Percentiles rank a stretch among this genome's conserved stretches.
These are phyloP conservation scores for Coemansia sp. DNA, from an alignment of 371 early-diverging fungal genomes.

Conservation along the genomic window DNA sequence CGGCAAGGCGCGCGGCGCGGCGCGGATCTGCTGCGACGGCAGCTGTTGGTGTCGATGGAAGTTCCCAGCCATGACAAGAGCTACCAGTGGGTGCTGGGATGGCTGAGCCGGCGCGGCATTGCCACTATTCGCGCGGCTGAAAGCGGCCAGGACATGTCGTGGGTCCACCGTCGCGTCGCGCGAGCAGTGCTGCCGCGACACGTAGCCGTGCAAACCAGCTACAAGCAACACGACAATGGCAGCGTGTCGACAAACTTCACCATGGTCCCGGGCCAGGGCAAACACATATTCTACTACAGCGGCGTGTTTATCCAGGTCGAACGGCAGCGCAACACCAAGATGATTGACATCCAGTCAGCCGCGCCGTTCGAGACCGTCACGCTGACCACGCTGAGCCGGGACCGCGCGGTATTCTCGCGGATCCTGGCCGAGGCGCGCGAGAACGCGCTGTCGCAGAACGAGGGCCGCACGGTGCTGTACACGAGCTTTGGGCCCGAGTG, in stretches of 20 bases:
- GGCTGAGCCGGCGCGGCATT: constrained; percentile 66
- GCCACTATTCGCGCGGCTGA: constrained; percentile 23
- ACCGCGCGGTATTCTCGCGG: constrained; percentile 70
- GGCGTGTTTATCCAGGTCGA: constrained; percentile 89
- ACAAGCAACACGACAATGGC: constrained; percentile 89
- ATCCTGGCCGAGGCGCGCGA: constrained; percentile 83
- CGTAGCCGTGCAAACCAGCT: constrained; percentile 84
- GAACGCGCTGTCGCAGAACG: constrained; percentile 81
- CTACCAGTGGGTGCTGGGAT: constrained; percentile 92
- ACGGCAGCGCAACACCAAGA: constrained; percentile 72
- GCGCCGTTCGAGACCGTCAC: constrained; percentile 95
- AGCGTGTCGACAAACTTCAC: constrained; percentile 78
- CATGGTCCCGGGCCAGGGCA: constrained; percentile 92
- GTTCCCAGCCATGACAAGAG: constrained; percentile 92
- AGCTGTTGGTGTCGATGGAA: constrained; percentile 87
- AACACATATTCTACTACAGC: constrained; percentile 79
- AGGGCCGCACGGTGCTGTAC: constrained; percentile 93
- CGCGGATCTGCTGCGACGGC: constrained; percentile 68
- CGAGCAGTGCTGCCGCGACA: constrained; percentile 62
- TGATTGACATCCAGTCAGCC: constrained; percentile 88
- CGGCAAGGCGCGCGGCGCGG: constrained; percentile 70
- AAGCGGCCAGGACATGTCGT: constrained; percentile 10
- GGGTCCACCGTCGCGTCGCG: constrained; percentile 45
- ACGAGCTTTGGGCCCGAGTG: constrained; percentile 95
- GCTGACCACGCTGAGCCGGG: constrained; percentile 83